phyloP scores from a whole-genome alignment of 208 protist genomes.

The Polymyxa betae region DNA sequence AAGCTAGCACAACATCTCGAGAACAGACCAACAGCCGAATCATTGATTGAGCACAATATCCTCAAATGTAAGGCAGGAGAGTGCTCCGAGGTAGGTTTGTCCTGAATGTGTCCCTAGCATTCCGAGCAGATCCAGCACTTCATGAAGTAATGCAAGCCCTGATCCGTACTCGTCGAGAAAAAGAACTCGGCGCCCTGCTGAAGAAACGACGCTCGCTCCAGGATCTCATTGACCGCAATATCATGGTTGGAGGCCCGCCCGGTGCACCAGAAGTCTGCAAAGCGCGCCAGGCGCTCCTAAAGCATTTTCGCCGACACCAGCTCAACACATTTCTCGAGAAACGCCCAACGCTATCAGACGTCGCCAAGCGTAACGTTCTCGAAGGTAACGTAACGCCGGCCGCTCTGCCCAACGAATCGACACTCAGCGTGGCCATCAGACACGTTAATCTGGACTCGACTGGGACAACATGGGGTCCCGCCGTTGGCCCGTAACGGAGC shows the following conservation, averaged over 20 bases:
- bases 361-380: conserved; percentile 40
- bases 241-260: neutral
- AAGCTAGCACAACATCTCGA: conserved; percentile 26
- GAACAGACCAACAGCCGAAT: neutral
- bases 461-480: neutral
- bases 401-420: neutral
- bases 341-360: neutral
- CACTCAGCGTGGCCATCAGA: neutral
- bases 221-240: conserved; percentile 45
- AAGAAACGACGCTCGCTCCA: neutral
- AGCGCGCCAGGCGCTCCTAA: neutral
- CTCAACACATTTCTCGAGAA: conserved; percentile 13
- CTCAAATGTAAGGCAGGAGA: neutral
- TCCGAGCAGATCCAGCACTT: neutral
- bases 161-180: neutral
- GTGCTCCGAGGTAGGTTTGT: neutral
- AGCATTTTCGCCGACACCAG: conserved; percentile 11
- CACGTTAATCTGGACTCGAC: conserved; percentile 21
- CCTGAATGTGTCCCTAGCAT: neutral
- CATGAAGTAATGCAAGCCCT: conserved; percentile 46
- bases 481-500: neutral
- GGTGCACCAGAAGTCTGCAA: neutral
- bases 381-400: conserved; percentile 9
- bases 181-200: conserved; percentile 25
- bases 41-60: conserved; percentile 32